Evolutionary conservation across 2,329 filamentous ascomycete species (phyloP), one percentile per base, ranked within the genome.

Genomic region (Alternaria alternata): DNA sequence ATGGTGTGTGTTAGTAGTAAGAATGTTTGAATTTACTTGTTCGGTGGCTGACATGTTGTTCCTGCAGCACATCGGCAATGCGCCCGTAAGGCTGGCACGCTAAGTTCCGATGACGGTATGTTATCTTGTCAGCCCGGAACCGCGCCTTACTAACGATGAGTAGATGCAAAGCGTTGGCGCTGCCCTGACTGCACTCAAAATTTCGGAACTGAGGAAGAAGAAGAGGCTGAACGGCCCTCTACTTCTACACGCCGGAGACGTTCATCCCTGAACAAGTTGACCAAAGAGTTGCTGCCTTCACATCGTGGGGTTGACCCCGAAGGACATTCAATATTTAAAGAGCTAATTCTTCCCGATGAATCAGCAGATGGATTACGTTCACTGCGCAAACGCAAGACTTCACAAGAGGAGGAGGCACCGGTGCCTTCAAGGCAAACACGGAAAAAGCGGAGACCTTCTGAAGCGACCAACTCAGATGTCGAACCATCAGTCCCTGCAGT

Each of bases 41-140:
- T 60, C 84, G 71, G 75, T 65, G 59, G 65, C 75, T 79, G 75
- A 76, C 74, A 82, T 82, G 76, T 62, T 79, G 78, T 79, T 72
- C 75, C 75, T 82, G 75, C 82, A 97, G 94, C 93, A 73, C 94
- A 98, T 83, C 89, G 91, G 78, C 91, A 95, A 85, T 97, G 94
- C 81, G 94, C 93, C 59, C 88, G 90, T 74, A 87, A 91, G 75
- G 87, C 88, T 75, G 86, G 86, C 60, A 87, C 87, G 65, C 81
- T 91, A 70, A 82, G 81, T 69, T 80, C 84, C 65, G 85, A 87
- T 62, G 85, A 89, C 77, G 86, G 91, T 93, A 85, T 78, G 85
- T 75, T 63, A 66, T 58, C 61, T 66, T 59, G 55, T 58, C 51
- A 48, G 56, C 57, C 47, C 49, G 60, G 44, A 62, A 26, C 46